Evolutionary conservation across 305 asterid species (phyloP), one percentile per base, ranked within the genome.

Genomic region (Fraxinus baroniana): DNA sequence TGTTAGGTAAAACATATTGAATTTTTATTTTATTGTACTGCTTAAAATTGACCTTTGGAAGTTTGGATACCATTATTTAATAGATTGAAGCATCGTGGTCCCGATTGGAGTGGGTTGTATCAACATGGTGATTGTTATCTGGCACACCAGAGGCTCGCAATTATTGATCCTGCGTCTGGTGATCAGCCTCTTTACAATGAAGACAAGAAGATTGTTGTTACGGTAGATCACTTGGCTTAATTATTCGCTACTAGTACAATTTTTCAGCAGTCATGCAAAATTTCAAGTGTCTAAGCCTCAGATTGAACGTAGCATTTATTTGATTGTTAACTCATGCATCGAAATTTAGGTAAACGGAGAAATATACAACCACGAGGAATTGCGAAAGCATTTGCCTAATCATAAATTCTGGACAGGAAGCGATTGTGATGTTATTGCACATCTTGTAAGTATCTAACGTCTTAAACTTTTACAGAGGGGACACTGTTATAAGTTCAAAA

Each of bases 41-140:
- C 68, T 17, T 41, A 22, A 70, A 60, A 76, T 78, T 83, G 81
- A 82, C 62, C 4, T 82, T 18, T 62, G 33, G 71, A 60, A n/a
- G n/a, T n/a, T n/a, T n/a, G n/a, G n/a, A n/a, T 78, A 18, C n/a
- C 80, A 22, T 87, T 77, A 73, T 81, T 3, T 17, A 7, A 75
- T 85, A 96, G 99, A 79, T 89, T 96, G 97, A 96, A 93, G 96
- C 99, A 96, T 82, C 92, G 99, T 0, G 99, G 99, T 32, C 99
- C 99, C 0, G 99, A 96, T 49, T 96, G 99, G 99, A 92, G 98
- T 85, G 99, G 99, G 39, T 4, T 96, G 37, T 91, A 91, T 82
- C 98, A 96, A 84, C 90, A 89, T 60, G 97, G 97, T 26, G 98
- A 93, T 52, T 91, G 68, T 79, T 96, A 87, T 83, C 83, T 96